Conservation (phyloP, 495 filamentous ascomycete genomes). For the Hypoxylon cercidicola region DNA sequence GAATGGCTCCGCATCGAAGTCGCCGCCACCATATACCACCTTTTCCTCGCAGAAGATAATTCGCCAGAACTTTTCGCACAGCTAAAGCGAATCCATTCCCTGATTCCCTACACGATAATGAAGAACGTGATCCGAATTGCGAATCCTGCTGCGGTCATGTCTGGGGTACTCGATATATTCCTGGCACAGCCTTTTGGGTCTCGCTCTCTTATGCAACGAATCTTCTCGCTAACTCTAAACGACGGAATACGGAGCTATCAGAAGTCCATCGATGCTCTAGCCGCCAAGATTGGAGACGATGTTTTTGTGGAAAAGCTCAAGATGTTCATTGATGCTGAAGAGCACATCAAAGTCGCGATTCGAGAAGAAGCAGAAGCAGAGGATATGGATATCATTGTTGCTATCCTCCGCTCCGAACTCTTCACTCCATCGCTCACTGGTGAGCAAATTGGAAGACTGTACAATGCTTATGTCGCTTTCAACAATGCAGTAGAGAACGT, state of each 20-base stretch:
- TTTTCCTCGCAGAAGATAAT: conserved; percentile 98
- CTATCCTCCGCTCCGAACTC: conserved; percentile 78
- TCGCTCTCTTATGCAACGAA: conserved; percentile 88
- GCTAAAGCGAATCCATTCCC: conserved; percentile 88
- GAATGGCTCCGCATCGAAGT: conserved; percentile 99
- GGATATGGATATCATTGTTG: conserved; percentile 82
- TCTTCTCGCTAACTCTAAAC: conserved; percentile 89
- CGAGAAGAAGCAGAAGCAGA: conserved; percentile 75
- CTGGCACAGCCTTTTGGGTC: conserved; percentile 93
- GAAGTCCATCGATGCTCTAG: conserved; percentile 81
- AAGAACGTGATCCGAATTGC: conserved; percentile 97
- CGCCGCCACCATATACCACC: conserved; percentile 94
- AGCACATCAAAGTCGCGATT: conserved; percentile 76
- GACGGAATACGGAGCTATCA: conserved; percentile 89
- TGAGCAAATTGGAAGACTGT: conserved; percentile 82
- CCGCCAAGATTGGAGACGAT: conserved; percentile 76
- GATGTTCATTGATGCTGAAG: conserved; percentile 76
- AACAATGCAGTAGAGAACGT: conserved; percentile 92
- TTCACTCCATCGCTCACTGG: conserved; percentile 73
- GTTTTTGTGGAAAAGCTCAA: conserved; percentile 86
- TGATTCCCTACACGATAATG: conserved; percentile 89
- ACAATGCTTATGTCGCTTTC: conserved; percentile 97
- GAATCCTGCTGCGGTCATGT: conserved; percentile 96
- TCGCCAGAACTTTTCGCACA: conserved; percentile 96
- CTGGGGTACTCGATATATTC: conserved; percentile 90